Conservation (phyloP, 192 early-diverging fungal genomes). For the Coemansia sp. region DNA sequence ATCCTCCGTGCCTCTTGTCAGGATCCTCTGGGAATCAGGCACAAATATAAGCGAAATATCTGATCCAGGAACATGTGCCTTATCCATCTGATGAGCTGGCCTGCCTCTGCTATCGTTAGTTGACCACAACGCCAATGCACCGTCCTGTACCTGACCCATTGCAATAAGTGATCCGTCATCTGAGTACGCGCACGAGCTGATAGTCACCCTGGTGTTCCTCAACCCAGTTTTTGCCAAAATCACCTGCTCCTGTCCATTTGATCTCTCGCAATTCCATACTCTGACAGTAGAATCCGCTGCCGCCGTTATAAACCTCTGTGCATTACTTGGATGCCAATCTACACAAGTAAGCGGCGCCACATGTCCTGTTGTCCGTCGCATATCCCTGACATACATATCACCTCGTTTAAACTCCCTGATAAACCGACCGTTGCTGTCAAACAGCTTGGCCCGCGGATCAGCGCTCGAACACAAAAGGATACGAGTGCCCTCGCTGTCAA, state of each 20-base stretch:
- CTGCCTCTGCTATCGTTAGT: conserved; percentile 58
- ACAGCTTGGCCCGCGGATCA: conserved; percentile 72
- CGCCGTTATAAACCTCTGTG: conserved; percentile 70
- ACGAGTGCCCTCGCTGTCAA: conserved; percentile 70
- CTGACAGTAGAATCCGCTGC: conserved; percentile 77
- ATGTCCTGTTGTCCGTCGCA: conserved; percentile 84
- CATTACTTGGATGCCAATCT: conserved; percentile 77
- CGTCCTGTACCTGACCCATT: conserved; percentile 66
- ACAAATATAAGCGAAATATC: conserved; percentile 76
- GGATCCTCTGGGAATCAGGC: conserved; percentile 62
- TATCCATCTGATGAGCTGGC: conserved; percentile 62
- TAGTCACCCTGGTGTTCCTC: conserved; percentile 67
- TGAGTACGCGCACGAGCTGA: conserved; percentile 73
- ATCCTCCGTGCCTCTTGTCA: conserved; percentile 81
- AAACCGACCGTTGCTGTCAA: conserved; percentile 75
- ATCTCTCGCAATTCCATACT: conserved; percentile 80
- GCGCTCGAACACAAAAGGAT: conserved; percentile 77
- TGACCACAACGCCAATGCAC: conserved; percentile 77
- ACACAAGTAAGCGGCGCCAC: conserved; percentile 74
- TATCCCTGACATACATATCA: conserved; percentile 91
- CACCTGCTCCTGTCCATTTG: conserved; percentile 72
- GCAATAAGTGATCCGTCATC: conserved; percentile 60
- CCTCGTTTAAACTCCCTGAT: conserved; percentile 82
- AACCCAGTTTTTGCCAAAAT: conserved; percentile 75
- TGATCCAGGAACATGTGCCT: conserved; percentile 70